A percentile compares a stretch with the other conserved stretches of the same genome.
phyloP scores from a whole-genome alignment of 495 filamentous ascomycete genomes.

The Monascus purpureus region DNA sequence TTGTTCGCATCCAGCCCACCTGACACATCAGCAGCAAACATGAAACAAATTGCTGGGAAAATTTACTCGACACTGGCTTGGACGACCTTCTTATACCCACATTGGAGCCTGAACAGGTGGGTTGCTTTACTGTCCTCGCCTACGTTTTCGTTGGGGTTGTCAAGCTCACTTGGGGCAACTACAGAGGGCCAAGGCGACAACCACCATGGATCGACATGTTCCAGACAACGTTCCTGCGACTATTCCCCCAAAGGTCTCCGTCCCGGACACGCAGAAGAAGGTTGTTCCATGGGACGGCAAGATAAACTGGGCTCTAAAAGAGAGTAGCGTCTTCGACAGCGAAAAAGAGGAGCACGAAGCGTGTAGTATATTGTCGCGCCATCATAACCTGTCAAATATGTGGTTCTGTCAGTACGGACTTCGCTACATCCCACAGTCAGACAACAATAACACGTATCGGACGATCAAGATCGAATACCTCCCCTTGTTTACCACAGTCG shows the following conservation, averaged over 20 bases:
- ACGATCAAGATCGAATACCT: conserved; percentile 18
- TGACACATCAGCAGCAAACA: too few species aligned
- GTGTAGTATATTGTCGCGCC: neutral
- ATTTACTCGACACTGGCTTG: conserved; percentile 1
- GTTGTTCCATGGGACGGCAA: conserved; percentile 13
- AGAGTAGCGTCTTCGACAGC: conserved; percentile 11
- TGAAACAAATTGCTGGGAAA: too few species aligned
- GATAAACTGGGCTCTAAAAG: conserved; percentile 15
- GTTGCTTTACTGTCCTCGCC: neutral
- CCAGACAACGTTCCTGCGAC: too few species aligned
- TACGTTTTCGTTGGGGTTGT: neutral
- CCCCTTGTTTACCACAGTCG: conserved; percentile 8
- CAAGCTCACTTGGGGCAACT: neutral
- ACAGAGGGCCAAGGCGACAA: too few species aligned
- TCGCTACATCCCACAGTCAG: conserved; percentile 13
- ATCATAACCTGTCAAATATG: conserved; percentile 3
- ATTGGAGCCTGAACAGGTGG: conserved; percentile 3
- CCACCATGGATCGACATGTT: too few species aligned
- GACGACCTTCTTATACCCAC: conserved; percentile 1
- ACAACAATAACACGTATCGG: conserved; percentile 13
- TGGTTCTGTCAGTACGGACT: conserved; percentile 20
- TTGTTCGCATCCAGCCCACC: too few species aligned
- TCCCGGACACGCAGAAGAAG: neutral
- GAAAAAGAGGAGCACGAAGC: conserved; percentile 8
- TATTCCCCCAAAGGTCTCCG: neutral